Evolutionary conservation across 331 rosid genomes (phyloP).

Genomic region (Cydonia oblonga): DNA sequence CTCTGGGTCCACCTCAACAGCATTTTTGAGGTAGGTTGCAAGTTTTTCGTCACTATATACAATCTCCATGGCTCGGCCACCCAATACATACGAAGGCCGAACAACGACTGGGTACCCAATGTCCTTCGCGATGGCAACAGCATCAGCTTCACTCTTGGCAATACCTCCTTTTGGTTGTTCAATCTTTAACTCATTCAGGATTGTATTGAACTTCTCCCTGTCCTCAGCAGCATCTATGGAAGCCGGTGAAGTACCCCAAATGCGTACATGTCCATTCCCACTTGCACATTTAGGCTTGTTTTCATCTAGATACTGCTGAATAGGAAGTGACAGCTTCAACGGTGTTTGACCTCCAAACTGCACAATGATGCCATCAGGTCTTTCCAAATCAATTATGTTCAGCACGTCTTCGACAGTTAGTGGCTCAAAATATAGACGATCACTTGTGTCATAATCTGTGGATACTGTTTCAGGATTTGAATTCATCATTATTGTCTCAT

Average conservation of each 20-base stretch:
- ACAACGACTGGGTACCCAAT: slow-evolving; percentile 95
- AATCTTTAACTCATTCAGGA: slow-evolving; percentile 65
- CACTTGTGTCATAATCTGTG: slow-evolving; percentile 96
- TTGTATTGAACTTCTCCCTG: slow-evolving; percentile 86
- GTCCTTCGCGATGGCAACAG: slow-evolving; percentile 66
- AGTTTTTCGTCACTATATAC: slow-evolving; percentile 69
- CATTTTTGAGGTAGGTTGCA: slow-evolving; percentile 74
- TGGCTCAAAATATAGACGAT: slow-evolving; percentile 90
- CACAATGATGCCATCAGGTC: slow-evolving; percentile 96
- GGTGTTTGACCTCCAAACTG: slow-evolving; percentile 99
- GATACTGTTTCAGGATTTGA: slow-evolving; percentile 98
- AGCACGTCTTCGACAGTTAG: slow-evolving; percentile 78
- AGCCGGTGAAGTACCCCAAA: slow-evolving; percentile 99
- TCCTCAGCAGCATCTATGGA: slow-evolving; percentile 94
- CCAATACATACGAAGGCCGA: slow-evolving; percentile 92
- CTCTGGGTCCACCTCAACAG: slow-evolving; percentile 94
- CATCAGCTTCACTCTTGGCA: slow-evolving; percentile 82
- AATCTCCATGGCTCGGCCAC: slow-evolving; percentile 99
- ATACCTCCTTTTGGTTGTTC: slow-evolving; percentile 98
- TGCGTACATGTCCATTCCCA: slow-evolving; percentile 55
- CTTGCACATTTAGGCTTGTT: slow-evolving; percentile 57
- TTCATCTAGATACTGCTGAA: slow-evolving; percentile 76
- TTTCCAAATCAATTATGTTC: slow-evolving; percentile 83
- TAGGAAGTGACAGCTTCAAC: slow-evolving; percentile 74
- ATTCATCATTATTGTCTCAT: slow-evolving; percentile 96